Base-by-base conservation (phyloP, 139 green algal genomes). In the Auxenochlorella pyrenoidosa region DNA sequence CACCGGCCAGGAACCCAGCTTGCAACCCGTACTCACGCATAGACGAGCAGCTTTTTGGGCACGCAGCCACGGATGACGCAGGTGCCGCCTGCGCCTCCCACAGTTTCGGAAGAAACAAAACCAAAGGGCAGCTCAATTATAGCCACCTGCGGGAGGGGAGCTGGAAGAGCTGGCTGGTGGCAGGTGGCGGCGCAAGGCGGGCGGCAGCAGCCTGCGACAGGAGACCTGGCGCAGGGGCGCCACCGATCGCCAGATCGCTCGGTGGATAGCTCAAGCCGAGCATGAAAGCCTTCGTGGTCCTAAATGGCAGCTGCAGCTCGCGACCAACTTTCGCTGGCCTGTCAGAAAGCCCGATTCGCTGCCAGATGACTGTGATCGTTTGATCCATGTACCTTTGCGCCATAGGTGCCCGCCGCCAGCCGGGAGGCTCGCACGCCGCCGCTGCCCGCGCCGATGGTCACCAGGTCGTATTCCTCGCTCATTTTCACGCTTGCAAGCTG, bases 11-110 rank as follows among this genome's bases (percentile, higher is more conserved):
- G 12, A 6, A 58, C 47, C 8, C 47, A 6, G 6, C 54, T 2
- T 63, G 12, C 10, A 22, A 4, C 22, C 24, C 3, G 12, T 1
- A 85, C 91, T 88, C 66, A 93, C 88, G 94, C 96, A 63, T 98
- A 99, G 80, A 99, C 97, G 76, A 99, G 93, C 13, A 99, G 93
- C 94, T 99, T 99, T 92, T 99, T 99, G 40, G 98, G 98, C 73
- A 99, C 97, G 90, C 98, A 99, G 44, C 98, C 98, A 16, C 98
- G 93, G 86, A 99, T 96, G 30, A 99, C 98, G 90, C 98, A 97
- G 44, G 97, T 99, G 83, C 97, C 97, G 28, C 97, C 97, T 34
- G 97, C 94, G 41, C 97, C 97, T 51, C 97, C 97, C 43, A 90
- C 88, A 18, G 71, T 91, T 38, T 98, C 96, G 41, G 75, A 92